These are phyloP conservation scores for Dactylonectria macrodidyma DNA, from an alignment of 2,329 filamentous ascomycete species.

Conservation along the genomic window DNA sequence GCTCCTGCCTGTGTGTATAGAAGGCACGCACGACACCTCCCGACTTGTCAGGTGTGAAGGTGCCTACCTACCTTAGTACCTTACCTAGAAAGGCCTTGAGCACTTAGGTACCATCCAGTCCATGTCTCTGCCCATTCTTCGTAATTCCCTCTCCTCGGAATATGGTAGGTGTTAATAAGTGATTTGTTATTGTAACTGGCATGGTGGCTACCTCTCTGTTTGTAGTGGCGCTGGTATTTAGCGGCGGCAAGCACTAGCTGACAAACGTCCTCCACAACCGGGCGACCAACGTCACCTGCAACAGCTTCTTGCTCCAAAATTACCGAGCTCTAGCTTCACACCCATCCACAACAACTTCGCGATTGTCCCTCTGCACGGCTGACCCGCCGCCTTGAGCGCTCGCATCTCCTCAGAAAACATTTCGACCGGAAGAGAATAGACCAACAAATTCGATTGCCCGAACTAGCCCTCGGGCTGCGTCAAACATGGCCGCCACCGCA, in stretches of 20 bases:
- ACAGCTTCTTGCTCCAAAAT: slow-evolving; percentile 24
- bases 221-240: slow-evolving; percentile 21
- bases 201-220: background rate
- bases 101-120: too few species aligned
- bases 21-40: background rate
- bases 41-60: background rate
- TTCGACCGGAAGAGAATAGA: background rate
- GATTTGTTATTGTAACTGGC: background rate
- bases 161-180: too few species aligned
- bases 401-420: background rate
- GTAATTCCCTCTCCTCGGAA: too few species aligned
- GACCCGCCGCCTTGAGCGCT: background rate
- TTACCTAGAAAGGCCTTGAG: too few species aligned
- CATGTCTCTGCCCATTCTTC: too few species aligned
- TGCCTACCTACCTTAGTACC: background rate
- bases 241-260: slow-evolving; percentile 22
- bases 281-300: slow-evolving; percentile 19
- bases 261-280: slow-evolving; percentile 28
- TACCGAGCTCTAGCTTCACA: slow-evolving; percentile 20
- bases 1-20: background rate
- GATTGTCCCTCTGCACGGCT: background rate
- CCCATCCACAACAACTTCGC: slow-evolving; percentile 11
- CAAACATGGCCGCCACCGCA: slow-evolving; percentile 51
- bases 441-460: background rate
- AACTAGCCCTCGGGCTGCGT: slow-evolving; percentile 32